These are phyloP conservation scores for Psilocybe azurescens DNA, from an alignment of 768 basidiomycete genomes.

Conservation along the genomic window DNA sequence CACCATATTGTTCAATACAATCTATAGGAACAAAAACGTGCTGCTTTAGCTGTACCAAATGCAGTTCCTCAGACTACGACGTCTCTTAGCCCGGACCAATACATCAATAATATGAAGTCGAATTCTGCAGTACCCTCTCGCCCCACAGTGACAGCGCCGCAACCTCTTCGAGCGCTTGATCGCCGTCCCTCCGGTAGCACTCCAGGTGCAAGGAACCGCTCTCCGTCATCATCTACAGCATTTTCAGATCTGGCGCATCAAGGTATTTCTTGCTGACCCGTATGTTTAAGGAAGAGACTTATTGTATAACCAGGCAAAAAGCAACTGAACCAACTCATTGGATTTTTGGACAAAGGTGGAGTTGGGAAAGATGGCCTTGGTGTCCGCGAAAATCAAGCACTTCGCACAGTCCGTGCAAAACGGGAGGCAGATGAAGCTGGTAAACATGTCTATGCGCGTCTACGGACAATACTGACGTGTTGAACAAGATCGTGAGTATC, in stretches of 20 bases:
- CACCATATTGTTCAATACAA: neutral
- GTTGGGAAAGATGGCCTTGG: constrained; percentile 64
- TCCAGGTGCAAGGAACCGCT: constrained; percentile 64
- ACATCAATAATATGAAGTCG: constrained; percentile 45
- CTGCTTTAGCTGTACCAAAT: constrained; percentile 40
- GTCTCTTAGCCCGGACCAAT: constrained; percentile 34
- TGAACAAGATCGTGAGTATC: constrained; percentile 83
- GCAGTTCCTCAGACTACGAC: constrained; percentile 36
- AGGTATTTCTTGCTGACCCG: constrained; percentile 43
- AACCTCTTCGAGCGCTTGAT: constrained; percentile 76
- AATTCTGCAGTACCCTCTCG: constrained; percentile 51
- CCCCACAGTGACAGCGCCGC: constrained; percentile 70
- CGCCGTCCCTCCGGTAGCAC: constrained; percentile 71
- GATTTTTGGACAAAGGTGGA: constrained; percentile 80
- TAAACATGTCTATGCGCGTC: constrained; percentile 30
- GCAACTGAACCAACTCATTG: constrained; percentile 85
- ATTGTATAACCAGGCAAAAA: constrained; percentile 64
- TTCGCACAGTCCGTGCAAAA: constrained; percentile 82
- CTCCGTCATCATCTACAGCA: constrained; percentile 81
- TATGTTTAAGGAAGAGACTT: constrained; percentile 3
- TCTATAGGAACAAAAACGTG: constrained; percentile 68
- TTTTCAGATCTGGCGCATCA: constrained; percentile 91
- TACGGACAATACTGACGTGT: neutral
- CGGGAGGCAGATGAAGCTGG: constrained; percentile 93
- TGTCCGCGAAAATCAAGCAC: constrained; percentile 65